Conservation (phyloP, 192 early-diverging fungal genomes). For the Hyaloraphidium curvatum region DNA sequence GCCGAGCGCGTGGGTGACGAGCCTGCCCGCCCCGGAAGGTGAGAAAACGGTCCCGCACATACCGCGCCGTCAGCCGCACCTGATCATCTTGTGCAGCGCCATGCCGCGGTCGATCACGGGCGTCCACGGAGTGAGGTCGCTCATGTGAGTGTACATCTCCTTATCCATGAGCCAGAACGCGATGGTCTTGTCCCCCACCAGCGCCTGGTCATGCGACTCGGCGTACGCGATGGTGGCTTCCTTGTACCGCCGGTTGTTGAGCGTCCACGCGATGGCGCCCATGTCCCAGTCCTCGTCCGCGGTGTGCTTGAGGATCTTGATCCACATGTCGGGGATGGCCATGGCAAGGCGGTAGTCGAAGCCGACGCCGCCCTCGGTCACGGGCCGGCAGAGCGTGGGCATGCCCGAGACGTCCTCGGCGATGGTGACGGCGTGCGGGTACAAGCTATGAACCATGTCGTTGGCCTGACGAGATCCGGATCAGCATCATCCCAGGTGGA, state of each 20-base stretch:
- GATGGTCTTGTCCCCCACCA: conserved; percentile 95
- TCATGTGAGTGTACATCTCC: conserved; percentile 97
- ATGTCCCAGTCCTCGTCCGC: conserved; percentile 20
- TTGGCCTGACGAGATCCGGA: conserved; percentile 34
- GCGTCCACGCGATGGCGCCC: conserved; percentile 59
- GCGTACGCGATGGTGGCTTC: conserved; percentile 90
- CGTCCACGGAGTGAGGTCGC: conserved; percentile 52
- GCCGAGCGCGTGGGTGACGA: conserved; percentile 8
- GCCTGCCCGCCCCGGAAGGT: too few species aligned
- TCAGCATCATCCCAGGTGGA: not conserved
- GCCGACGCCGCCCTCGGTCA: conserved; percentile 77
- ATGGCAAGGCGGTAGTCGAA: conserved; percentile 94
- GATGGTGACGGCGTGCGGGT: conserved; percentile 65
- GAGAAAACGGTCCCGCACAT: not conserved
- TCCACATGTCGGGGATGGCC: conserved; percentile 99
- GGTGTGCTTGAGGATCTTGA: conserved; percentile 81
- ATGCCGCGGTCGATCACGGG: conserved; percentile 85
- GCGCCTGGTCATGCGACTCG: conserved; percentile 93
- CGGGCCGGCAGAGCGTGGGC: conserved; percentile 81
- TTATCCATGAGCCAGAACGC: conserved; percentile 99
- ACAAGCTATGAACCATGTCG: conserved; percentile 58
- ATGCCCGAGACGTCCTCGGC: conserved; percentile 99
- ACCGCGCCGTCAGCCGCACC: conserved; percentile 16
- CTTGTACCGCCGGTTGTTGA: conserved; percentile 77
- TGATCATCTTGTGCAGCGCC: conserved; percentile 91